Evolutionary conservation across 352 stramenopile genomes (phyloP).

Genomic region (Blastocystis sp.): DNA sequence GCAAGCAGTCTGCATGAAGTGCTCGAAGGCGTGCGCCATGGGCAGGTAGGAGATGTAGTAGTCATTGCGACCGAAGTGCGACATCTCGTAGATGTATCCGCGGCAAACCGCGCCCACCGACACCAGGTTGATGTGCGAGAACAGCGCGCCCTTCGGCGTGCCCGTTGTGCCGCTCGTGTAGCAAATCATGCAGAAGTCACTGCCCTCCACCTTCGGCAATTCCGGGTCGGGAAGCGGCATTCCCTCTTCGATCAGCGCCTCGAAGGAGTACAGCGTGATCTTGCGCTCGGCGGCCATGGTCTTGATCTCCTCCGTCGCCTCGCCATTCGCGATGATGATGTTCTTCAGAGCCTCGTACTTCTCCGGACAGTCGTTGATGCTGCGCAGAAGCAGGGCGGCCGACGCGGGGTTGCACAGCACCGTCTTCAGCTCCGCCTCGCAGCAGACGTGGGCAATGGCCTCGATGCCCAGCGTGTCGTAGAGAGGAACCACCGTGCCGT

Average conservation of each 20-base stretch:
- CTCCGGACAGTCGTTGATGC: slow-evolving; percentile 22
- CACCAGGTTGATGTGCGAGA: slow-evolving; percentile 56
- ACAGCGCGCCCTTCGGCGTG: slow-evolving; percentile 43
- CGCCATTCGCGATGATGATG: slow-evolving; percentile 53
- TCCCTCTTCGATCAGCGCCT: slow-evolving; percentile 50
- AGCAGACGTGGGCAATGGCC: slow-evolving; percentile 76
- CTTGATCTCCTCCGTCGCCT: slow-evolving; percentile 27
- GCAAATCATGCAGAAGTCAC: slow-evolving; percentile 64
- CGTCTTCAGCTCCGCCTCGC: slow-evolving; percentile 77
- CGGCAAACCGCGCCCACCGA: slow-evolving; percentile 66
- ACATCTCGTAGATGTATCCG: slow-evolving; percentile 62
- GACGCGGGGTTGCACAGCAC: slow-evolving; percentile 76
- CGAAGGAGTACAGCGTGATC: slow-evolving; percentile 63
- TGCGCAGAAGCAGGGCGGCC: slow-evolving; percentile 75
- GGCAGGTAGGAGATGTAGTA: slow-evolving; percentile 71
- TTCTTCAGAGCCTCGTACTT: slow-evolving; percentile 40
- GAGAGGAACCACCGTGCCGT: slow-evolving; percentile 73
- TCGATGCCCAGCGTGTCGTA: slow-evolving; percentile 80
- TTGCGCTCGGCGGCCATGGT: not conserved
- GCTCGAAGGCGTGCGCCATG: slow-evolving; percentile 71
- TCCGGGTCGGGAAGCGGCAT: slow-evolving; percentile 71
- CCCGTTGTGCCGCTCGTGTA: slow-evolving; percentile 62
- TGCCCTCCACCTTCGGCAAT: slow-evolving; percentile 40
- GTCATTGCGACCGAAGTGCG: slow-evolving; percentile 65
- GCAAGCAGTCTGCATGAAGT: slow-evolving; percentile 72